Conservation (phyloP, 164 flowering plant species). For the Vitis rotundifolia region DNA sequence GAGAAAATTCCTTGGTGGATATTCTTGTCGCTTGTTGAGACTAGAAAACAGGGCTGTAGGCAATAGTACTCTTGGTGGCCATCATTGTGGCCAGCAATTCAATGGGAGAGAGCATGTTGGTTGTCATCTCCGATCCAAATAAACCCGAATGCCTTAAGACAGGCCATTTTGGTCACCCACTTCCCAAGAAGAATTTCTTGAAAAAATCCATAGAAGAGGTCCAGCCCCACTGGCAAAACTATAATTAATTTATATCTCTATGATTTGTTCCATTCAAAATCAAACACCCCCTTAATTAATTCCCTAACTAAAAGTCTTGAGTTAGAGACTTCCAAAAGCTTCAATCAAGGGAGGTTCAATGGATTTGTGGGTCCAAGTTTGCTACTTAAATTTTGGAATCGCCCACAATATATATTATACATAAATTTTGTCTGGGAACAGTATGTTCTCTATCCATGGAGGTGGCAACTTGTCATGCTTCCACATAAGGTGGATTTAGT, state of each 20-base stretch:
- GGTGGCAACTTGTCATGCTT: too few relatives aligned
- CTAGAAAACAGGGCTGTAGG: background rate
- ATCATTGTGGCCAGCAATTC: conserved; percentile 5
- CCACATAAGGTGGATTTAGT: too few relatives aligned
- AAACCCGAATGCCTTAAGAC: background rate
- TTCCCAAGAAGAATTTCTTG: background rate
- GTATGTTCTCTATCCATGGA: too few relatives aligned
- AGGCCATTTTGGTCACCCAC: background rate
- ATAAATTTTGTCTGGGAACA: too few relatives aligned
- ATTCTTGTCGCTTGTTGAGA: conserved; percentile 24
- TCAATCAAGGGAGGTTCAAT: too few relatives aligned
- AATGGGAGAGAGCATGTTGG: too few relatives aligned
- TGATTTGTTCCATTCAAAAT: background rate
- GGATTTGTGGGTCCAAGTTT: too few relatives aligned
- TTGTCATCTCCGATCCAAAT: conserved; percentile 15
- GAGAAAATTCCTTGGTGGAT: conserved; percentile 23
- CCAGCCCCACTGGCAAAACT: background rate
- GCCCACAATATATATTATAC: too few relatives aligned
- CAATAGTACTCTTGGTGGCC: conserved; percentile 7
- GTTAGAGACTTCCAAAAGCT: too few relatives aligned
- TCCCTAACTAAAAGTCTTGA: background rate
- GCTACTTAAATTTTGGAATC: too few relatives aligned
- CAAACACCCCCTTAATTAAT: background rate
- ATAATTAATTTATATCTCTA: background rate
- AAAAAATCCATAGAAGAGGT: background rate